A percentile compares a stretch with the other conserved stretches of the same genome.
These are phyloP conservation scores for Mucor irregularis DNA, from an alignment of 371 early-diverging fungal species.

Conservation along the genomic window DNA sequence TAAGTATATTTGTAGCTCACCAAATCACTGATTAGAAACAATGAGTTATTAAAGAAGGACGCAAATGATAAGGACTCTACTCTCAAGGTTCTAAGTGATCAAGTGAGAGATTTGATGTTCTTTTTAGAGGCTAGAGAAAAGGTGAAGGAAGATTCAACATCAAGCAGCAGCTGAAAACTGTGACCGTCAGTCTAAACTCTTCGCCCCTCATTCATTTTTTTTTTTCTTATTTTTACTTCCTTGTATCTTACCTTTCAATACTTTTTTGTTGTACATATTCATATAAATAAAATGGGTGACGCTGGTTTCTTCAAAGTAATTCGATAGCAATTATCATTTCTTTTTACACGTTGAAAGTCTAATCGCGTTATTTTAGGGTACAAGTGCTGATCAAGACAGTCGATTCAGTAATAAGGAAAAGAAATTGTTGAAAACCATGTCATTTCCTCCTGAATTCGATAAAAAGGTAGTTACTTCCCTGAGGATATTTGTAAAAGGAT, in stretches of 20 bases:
- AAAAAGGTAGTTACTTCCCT: slow-evolving; percentile 66
- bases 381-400: slow-evolving; percentile 83
- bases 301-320: slow-evolving; percentile 78
- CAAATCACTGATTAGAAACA: slow-evolving; percentile 24
- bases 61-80: slow-evolving; percentile 23
- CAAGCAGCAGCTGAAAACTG: neutral
- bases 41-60: slow-evolving; percentile 24
- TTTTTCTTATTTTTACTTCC: no score
- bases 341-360: neutral
- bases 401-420: slow-evolving; percentile 90
- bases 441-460: slow-evolving; percentile 80
- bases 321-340: neutral
- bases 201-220: no score
- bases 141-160: slow-evolving; percentile 16
- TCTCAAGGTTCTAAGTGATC: slow-evolving; percentile 30
- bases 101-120: slow-evolving; percentile 44
- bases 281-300: slow-evolving; percentile 68
- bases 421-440: slow-evolving; percentile 79
- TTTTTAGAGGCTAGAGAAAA: slow-evolving; percentile 36
- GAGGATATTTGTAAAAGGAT: neutral
- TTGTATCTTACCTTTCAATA: no score
- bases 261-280: neutral
- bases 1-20: slow-evolving; percentile 17
- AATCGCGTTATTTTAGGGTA: slow-evolving; percentile 50
- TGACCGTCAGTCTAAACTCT: no score